phyloP scores from a whole-genome alignment of 1,139 yeast genomes.

The Meyerozyma athensensis region DNA sequence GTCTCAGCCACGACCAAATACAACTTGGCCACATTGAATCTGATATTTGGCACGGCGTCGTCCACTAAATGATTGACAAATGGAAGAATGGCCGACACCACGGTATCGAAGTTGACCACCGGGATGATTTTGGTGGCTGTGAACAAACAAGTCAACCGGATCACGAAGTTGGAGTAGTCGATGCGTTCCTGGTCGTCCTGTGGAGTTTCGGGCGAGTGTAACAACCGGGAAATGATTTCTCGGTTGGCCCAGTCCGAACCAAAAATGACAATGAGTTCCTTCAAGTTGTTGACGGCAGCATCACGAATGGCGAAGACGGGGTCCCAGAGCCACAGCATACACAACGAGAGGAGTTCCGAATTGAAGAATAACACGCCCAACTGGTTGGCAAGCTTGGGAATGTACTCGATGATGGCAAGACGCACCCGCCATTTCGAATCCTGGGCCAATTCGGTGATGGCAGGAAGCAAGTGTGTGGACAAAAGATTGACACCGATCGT shows the following conservation, averaged over 20 bases:
- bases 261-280: conserved; percentile 75
- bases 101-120: conserved; percentile 54
- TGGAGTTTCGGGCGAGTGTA: conserved; percentile 30
- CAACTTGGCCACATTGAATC: conserved; percentile 92
- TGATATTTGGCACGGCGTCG: conserved; percentile 89
- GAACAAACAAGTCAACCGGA: conserved; percentile 85
- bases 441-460: conserved; percentile 92
- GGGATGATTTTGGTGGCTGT: conserved; percentile 79
- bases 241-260: conserved; percentile 92
- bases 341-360: conserved; percentile 81
- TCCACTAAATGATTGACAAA: conserved; percentile 65
- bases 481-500: conserved; percentile 88
- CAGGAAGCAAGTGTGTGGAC: conserved; percentile 86
- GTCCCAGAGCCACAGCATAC: conserved; percentile 98
- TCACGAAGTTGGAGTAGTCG: conserved; percentile 67
- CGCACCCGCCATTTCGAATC: conserved; percentile 98
- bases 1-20: conserved; percentile 57
- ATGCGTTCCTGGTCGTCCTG: conserved; percentile 33
- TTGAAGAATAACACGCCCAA: conserved; percentile 91
- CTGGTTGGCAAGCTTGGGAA: conserved; percentile 94
- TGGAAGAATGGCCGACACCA: conserved; percentile 68
- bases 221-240: conserved; percentile 74
- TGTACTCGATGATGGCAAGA: conserved; percentile 93
- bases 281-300: conserved; percentile 86
- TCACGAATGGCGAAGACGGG: conserved; percentile 94